Evolutionary conservation across 495 filamentous ascomycete genomes (phyloP).

Genomic region (Sordaria brevicollis): DNA sequence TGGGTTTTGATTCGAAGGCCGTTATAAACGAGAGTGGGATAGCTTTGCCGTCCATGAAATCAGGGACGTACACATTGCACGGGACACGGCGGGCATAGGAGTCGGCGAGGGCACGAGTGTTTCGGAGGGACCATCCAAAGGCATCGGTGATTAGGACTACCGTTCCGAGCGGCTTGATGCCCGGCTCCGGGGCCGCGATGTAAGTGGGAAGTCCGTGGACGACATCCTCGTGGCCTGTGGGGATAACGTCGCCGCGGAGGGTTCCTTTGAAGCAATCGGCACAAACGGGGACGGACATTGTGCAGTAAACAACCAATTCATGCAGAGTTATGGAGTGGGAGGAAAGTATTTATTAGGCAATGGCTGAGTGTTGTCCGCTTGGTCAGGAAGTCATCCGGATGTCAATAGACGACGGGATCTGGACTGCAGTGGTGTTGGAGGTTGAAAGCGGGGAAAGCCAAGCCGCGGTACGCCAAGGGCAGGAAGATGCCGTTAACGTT

Average conservation of each 20-base stretch:
- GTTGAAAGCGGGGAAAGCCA: background rate
- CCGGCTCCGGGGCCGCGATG: slow-evolving; percentile 24
- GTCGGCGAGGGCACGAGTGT: slow-evolving; percentile 44
- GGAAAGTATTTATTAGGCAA: no score
- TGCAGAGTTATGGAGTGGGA: rapidly evolving
- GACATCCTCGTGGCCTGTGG: slow-evolving; percentile 15
- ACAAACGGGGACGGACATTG: slow-evolving; percentile 11
- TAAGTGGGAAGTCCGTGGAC: slow-evolving; percentile 44
- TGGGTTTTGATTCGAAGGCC: slow-evolving; percentile 4
- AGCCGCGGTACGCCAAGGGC: background rate
- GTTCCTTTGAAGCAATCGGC: slow-evolving; percentile 22
- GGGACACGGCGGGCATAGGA: slow-evolving; percentile 37
- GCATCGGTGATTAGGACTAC: slow-evolving; percentile 47
- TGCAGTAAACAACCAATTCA: background rate
- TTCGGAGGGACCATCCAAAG: slow-evolving; percentile 48
- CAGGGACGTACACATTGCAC: slow-evolving; percentile 44
- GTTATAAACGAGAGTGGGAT: slow-evolving; percentile 11
- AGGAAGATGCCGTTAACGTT: background rate
- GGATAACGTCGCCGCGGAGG: slow-evolving; percentile 16
- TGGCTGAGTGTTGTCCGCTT: background rate
- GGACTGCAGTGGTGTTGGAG: background rate
- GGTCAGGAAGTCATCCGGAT: background rate
- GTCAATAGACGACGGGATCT: background rate
- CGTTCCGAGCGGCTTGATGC: slow-evolving; percentile 29
- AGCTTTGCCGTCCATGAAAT: slow-evolving; percentile 47